Evolutionary conservation across 2,329 filamentous ascomycete species (phyloP).

Genomic region (Colletotrichum sidae): DNA sequence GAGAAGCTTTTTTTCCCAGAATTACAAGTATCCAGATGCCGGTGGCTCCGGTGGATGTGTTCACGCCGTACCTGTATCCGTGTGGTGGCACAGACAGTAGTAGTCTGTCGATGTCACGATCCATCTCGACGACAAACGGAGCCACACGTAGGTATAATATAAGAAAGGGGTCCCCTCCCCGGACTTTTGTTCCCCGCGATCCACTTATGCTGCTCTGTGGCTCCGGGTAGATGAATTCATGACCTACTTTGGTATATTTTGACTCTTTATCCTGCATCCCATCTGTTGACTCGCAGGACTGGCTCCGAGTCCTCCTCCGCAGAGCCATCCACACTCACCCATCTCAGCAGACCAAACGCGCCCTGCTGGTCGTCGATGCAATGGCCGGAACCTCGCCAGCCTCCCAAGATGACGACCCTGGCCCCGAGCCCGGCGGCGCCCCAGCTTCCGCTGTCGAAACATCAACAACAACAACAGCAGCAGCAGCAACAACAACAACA

Average conservation of each 20-base stretch:
- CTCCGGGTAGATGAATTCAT: no score
- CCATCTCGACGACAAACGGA: no score
- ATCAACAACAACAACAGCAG: background rate
- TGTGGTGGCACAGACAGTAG: no score
- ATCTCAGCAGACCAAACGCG: conserved; percentile 16
- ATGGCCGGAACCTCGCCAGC: conserved; percentile 32
- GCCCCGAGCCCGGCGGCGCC: conserved; percentile 28
- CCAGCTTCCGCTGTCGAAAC: background rate
- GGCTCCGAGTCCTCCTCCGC: background rate
- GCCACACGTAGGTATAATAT: no score
- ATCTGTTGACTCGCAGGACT: background rate
- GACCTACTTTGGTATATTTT: no score
- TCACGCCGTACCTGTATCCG: no score
- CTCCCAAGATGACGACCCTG: conserved; percentile 37
- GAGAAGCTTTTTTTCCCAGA: conserved; percentile 10
- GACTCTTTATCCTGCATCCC: background rate
- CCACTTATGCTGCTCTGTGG: no score
- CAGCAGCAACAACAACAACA: conserved; percentile 6
- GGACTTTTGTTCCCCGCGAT: no score
- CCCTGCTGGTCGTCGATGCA: conserved; percentile 34
- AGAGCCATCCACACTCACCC: background rate
- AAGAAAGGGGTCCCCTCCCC: no score
- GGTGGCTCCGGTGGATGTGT: conserved; percentile 16
- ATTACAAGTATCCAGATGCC: conserved; percentile 20
- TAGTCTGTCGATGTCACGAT: no score